These are phyloP conservation scores for Penicillium longicatenatum DNA, from an alignment of 495 filamentous ascomycete species.

Conservation along the genomic window DNA sequence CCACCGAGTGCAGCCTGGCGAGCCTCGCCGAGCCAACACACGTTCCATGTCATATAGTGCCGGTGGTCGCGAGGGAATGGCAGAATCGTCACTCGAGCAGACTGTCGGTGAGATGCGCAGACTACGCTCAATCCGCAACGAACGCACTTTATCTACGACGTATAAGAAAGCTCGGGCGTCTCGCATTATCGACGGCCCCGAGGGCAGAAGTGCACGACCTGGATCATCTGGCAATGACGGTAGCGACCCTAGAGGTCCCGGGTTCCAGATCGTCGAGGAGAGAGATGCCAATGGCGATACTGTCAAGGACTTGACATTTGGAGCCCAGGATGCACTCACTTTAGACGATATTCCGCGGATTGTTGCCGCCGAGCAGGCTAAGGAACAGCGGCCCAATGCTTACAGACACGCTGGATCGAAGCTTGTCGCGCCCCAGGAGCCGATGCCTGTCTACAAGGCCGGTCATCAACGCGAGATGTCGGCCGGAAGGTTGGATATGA, in stretches of 20 bases:
- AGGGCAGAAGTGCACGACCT: conserved; percentile 73
- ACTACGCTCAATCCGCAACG: conserved; percentile 87
- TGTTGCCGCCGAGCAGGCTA: conserved; percentile 91
- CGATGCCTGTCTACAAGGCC: conserved; percentile 66
- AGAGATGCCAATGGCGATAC: conserved; percentile 71
- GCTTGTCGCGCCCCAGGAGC: conserved; percentile 62
- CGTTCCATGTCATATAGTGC: conserved; percentile 71
- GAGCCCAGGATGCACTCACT: conserved; percentile 87
- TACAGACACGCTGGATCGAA: conserved; percentile 74
- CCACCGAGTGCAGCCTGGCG: conserved; percentile 47
- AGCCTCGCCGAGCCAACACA: conserved; percentile 60
- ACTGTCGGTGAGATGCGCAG: conserved; percentile 93
- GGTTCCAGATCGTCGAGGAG: conserved; percentile 86
- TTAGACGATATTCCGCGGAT: conserved; percentile 98
- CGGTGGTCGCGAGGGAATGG: conserved; percentile 54
- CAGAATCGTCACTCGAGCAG: conserved; percentile 86
- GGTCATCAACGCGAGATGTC: conserved; percentile 81
- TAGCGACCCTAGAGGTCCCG: conserved; percentile 55
- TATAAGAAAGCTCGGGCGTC: conserved; percentile 88
- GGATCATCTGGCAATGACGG: conserved; percentile 76
- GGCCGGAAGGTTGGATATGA: conserved; percentile 56
- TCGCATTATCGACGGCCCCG: conserved; percentile 88
- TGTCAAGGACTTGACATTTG: conserved; percentile 77
- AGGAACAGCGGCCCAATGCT: conserved; percentile 86
- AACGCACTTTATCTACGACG: conserved; percentile 88